Base-by-base conservation (phyloP, 1,284 basidiomycete genomes). In the Peniophora sp. region DNA sequence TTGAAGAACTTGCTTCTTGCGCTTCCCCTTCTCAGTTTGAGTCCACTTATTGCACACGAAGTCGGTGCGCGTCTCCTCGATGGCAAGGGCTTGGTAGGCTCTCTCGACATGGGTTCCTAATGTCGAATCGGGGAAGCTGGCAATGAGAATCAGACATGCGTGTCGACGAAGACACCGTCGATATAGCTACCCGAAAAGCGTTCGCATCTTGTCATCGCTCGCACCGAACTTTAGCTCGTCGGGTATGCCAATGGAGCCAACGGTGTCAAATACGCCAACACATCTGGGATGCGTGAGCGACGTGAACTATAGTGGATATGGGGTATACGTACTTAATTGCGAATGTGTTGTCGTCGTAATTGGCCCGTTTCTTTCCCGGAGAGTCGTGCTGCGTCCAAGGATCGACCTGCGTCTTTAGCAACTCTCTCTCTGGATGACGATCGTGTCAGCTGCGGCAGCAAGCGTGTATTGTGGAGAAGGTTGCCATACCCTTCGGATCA, bases 221-320 rank as follows among this genome's bases (percentile, higher is more conserved):
- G 71, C 60, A 2, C 73, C 37, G 15, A 41, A 41, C 18, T 41
- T 72, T 10, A 87, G 58, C 55, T 85, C 82, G 57, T 81, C 79
- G 1, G 84, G 85, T 20, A 87, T 62, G 10, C 83, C 85, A 24
- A 85, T 62, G 17, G 81, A 75, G 12, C 83, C 83, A 22, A 87
- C 85, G 2, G 85, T 87, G 59, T 87, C 84, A 58, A 82, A 87
- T 15, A 87, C 82, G 2, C 85, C 85, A 47, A 87, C 57, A 56
- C 81, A 83, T 64, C 85, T 87, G 50, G 20, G 27, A 47, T 15
- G 32, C 24, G 17, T 51, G 24, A 43, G 51, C 17, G 24, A n/a
- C n/a, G 37, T 15, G 50, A 24, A 57, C 46, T 44, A 39, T 24
- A 18, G 50, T 50, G 51, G 52, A 37, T 27, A n/a, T 42, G 24